These are phyloP conservation scores for Aspergillus cristatus DNA, from an alignment of 495 filamentous ascomycete genomes.

Conservation along the genomic window DNA sequence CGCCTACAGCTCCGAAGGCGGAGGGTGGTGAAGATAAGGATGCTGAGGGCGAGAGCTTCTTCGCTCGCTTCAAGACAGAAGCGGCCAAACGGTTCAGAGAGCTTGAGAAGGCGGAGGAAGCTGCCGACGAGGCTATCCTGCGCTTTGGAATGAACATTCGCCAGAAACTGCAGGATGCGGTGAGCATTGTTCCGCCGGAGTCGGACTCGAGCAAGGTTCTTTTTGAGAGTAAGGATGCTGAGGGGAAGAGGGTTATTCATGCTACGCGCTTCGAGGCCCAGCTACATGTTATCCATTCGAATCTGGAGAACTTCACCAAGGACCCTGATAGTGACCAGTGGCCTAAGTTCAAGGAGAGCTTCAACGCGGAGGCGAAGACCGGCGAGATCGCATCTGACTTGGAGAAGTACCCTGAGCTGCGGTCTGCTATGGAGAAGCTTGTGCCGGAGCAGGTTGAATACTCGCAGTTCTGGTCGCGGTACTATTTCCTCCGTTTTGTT, in stretches of 20 bases:
- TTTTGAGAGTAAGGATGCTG: constrained; percentile 86
- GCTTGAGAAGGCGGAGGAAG: constrained; percentile 88
- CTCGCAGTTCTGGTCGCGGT: constrained; percentile 82
- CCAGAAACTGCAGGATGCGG: constrained; percentile 84
- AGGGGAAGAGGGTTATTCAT: constrained; percentile 85
- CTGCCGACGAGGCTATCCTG: constrained; percentile 92
- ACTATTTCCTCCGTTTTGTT: constrained; percentile 90
- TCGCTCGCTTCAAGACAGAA: constrained; percentile 74
- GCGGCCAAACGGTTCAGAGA: constrained; percentile 81
- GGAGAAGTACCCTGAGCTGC: constrained; percentile 79
- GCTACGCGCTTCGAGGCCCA: constrained; percentile 92
- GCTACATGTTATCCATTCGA: constrained; percentile 87
- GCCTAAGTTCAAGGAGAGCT: constrained; percentile 61
- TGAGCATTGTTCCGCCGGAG: constrained; percentile 70
- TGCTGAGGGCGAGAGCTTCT: constrained; percentile 63
- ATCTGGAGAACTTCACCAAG: constrained; percentile 71
- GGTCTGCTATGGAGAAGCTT: constrained; percentile 87
- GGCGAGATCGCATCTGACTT: constrained; percentile 75
- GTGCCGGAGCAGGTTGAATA: constrained; percentile 89
- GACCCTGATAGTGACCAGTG: constrained; percentile 71
- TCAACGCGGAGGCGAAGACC: constrained; percentile 77
- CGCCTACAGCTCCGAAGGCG: constrained; percentile 27
- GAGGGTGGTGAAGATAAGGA: constrained; percentile 50
- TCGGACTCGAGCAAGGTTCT: constrained; percentile 46
- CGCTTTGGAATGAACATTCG: constrained; percentile 88